Evolutionary conservation across 352 stramenopile genomes (phyloP).

Genomic region (Phytopythium delawarense): DNA sequence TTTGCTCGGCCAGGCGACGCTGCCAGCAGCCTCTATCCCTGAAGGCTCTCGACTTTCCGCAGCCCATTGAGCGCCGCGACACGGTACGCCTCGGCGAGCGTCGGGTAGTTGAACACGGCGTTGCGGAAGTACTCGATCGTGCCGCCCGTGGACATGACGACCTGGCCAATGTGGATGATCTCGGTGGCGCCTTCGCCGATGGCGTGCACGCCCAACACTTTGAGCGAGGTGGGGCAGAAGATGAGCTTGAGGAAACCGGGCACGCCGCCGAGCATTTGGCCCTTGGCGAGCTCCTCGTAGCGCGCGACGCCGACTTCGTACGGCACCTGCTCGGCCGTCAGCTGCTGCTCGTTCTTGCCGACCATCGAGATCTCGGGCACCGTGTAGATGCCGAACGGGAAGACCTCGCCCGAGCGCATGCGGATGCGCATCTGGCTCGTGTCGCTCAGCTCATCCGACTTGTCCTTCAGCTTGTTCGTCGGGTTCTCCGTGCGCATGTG

Average conservation of each 20-base stretch:
- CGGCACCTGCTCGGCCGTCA: slow-evolving; percentile 66
- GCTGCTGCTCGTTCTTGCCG: slow-evolving; percentile 85
- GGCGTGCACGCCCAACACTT: slow-evolving; percentile 76
- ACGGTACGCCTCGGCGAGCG: slow-evolving; percentile 83
- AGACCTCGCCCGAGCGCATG: slow-evolving; percentile 84
- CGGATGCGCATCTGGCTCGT: slow-evolving; percentile 65
- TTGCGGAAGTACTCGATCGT: slow-evolving; percentile 89
- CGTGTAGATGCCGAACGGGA: slow-evolving; percentile 87
- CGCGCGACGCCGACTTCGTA: slow-evolving; percentile 79
- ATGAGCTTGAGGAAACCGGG: slow-evolving; percentile 84
- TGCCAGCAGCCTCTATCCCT: slow-evolving; percentile 11
- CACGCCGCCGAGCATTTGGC: slow-evolving; percentile 80
- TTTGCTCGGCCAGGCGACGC: not conserved
- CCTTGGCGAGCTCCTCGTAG: slow-evolving; percentile 83
- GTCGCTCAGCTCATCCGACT: slow-evolving; percentile 52
- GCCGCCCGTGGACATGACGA: slow-evolving; percentile 81
- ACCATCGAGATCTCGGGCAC: slow-evolving; percentile 89
- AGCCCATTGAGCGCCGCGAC: slow-evolving; percentile 77
- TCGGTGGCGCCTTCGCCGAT: slow-evolving; percentile 86
- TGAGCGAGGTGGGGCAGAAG: slow-evolving; percentile 71
- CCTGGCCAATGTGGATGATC: slow-evolving; percentile 89
- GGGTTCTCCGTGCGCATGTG: slow-evolving; percentile 81
- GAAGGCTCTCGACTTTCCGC: slow-evolving; percentile 59
- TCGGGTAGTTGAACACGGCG: slow-evolving; percentile 92
- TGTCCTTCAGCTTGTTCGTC: slow-evolving; percentile 44